These are phyloP conservation scores for Xylaria telfairii DNA, from an alignment of 495 filamentous ascomycete species.

Conservation along the genomic window DNA sequence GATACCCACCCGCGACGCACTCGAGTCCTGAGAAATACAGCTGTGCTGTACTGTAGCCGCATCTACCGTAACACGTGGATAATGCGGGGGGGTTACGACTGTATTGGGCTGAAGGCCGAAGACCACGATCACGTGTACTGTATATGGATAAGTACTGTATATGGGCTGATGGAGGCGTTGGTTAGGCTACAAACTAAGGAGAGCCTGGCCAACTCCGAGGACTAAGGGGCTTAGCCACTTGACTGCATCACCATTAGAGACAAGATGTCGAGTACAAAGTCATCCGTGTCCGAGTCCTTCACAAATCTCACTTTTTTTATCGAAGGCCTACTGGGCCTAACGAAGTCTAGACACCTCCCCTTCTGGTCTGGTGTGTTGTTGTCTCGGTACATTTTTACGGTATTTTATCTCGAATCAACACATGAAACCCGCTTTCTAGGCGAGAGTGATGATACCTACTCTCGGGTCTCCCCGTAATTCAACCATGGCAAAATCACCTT, in stretches of 20 bases:
- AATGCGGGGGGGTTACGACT: not conserved
- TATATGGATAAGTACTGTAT: not conserved
- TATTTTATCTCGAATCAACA: not conserved
- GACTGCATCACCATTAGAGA: not conserved
- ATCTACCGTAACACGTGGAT: slow-evolving; percentile 15
- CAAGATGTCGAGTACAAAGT: not conserved
- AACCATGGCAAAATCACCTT: not conserved
- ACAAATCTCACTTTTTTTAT: not conserved
- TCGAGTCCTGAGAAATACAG: not conserved
- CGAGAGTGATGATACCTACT: not conserved
- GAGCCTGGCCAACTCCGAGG: not conserved
- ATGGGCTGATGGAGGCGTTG: not conserved
- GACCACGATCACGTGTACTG: slow-evolving; percentile 10
- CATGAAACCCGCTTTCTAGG: not conserved
- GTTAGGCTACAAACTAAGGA: not conserved
- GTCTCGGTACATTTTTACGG: not conserved
- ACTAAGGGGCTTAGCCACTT: not conserved
- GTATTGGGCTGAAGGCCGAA: slow-evolving; percentile 13
- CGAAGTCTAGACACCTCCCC: not conserved
- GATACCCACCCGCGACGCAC: not conserved
- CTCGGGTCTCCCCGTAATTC: not conserved
- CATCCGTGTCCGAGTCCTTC: not conserved
- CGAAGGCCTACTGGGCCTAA: not conserved
- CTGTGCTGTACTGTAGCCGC: not conserved
- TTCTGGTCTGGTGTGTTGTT: not conserved